Conservation (phyloP, 148 eudicot species). For the Silene uniflora region DNA sequence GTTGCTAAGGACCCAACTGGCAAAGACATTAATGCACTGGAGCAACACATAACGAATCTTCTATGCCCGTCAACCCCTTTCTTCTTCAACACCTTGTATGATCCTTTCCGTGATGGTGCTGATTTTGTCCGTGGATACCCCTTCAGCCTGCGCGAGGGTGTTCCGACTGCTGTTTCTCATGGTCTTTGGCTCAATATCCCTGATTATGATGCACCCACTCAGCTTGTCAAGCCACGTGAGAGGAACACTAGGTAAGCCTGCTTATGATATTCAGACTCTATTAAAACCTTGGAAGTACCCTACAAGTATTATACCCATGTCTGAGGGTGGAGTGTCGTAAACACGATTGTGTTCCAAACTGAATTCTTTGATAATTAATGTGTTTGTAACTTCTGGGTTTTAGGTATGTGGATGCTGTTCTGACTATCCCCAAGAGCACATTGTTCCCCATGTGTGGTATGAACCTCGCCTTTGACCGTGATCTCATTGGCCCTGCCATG, state of each 20-base stretch:
- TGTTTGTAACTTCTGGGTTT: not conserved
- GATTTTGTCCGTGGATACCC: constrained; percentile 75
- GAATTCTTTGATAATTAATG: not conserved
- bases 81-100: constrained; percentile 68
- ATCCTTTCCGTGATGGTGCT: constrained; percentile 59
- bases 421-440: constrained; percentile 60
- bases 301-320: too few relatives aligned
- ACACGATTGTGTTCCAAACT: too few relatives aligned
- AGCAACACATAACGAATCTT: constrained; percentile 59
- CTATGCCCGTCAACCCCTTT: constrained; percentile 55
- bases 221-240: constrained; percentile 67
- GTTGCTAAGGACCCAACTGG: constrained; percentile 67
- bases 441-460: constrained; percentile 72
- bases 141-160: constrained; percentile 57
- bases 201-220: constrained; percentile 70
- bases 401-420: constrained; percentile 61
- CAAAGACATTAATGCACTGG: constrained; percentile 54
- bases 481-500: constrained; percentile 64
- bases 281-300: not conserved
- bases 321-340: too few relatives aligned
- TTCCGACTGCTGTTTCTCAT: constrained; percentile 61
- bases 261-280: not conserved
- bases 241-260: constrained; percentile 45
- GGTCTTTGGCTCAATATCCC: constrained; percentile 71
- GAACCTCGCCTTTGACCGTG: constrained; percentile 62